phyloP scores from a whole-genome alignment of 257 asterid genomes.

The Ligustrum vulgare region DNA sequence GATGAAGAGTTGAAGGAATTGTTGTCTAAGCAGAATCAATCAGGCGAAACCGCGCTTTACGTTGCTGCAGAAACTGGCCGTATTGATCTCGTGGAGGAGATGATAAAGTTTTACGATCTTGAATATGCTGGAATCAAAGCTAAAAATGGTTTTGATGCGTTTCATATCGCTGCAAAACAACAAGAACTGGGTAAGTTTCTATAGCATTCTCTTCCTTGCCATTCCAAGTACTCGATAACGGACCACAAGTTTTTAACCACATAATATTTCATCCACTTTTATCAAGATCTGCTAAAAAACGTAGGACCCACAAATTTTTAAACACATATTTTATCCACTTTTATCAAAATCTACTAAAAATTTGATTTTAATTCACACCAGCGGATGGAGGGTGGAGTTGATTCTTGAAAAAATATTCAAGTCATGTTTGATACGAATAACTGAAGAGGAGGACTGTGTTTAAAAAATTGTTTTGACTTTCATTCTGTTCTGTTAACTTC shows the following conservation, averaged over 20 bases:
- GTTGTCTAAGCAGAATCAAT: slow-evolving; percentile 60
- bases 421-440: not conserved
- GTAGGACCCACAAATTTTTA: too few relatives aligned
- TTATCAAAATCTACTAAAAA: too few relatives aligned
- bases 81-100: slow-evolving; percentile 52
- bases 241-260: too few relatives aligned
- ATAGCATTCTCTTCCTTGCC: not conserved
- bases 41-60: slow-evolving; percentile 71
- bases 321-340: too few relatives aligned
- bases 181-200: slow-evolving; percentile 56
- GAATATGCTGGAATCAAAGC: slow-evolving; percentile 63
- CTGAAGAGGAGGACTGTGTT: not conserved
- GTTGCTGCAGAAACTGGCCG: slow-evolving; percentile 69
- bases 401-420: not conserved
- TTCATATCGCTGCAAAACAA: slow-evolving; percentile 76
- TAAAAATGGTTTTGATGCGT: slow-evolving; percentile 70
- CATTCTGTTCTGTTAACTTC: not conserved
- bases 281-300: too few relatives aligned
- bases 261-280: too few relatives aligned
- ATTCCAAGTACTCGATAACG: too few relatives aligned
- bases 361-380: too few relatives aligned
- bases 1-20: slow-evolving; percentile 43
- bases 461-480: not conserved
- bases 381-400: too few relatives aligned
- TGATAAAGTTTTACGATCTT: slow-evolving; percentile 50